These are phyloP conservation scores for Amphirosellinia nigrospora DNA, from an alignment of 495 filamentous ascomycete species.

Conservation along the genomic window DNA sequence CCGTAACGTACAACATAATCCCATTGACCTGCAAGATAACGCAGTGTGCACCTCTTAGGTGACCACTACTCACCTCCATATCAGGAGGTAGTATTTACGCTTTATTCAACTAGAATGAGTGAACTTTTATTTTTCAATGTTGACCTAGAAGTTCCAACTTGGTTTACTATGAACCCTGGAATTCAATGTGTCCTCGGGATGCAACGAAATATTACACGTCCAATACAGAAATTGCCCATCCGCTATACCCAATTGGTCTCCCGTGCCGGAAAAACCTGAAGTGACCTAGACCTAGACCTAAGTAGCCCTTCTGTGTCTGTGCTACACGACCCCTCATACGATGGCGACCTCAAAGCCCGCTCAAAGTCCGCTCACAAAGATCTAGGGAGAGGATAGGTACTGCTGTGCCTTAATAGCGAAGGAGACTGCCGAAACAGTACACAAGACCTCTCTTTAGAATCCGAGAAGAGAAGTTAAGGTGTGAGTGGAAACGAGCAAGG, in stretches of 20 bases:
- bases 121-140: too few relatives aligned
- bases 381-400: too few relatives aligned
- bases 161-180: background rate
- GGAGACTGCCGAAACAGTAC: background rate
- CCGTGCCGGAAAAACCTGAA: background rate
- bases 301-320: constrained; percentile 5
- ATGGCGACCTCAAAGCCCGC: background rate
- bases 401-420: background rate
- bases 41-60: background rate
- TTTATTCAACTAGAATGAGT: background rate
- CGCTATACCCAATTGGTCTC: constrained; percentile 4
- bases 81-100: background rate
- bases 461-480: constrained; percentile 4
- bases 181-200: too few relatives aligned
- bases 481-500: background rate
- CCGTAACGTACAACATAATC: background rate
- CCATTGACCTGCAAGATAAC: background rate
- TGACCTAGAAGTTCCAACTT: too few relatives aligned
- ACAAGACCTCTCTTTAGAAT: too few relatives aligned
- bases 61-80: background rate
- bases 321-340: constrained; percentile 13
- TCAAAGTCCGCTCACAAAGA: too few relatives aligned
- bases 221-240: background rate
- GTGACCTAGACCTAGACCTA: background rate
- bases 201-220: too few relatives aligned